Conservation (phyloP, 2,329 filamentous ascomycete species). For the Akanthomyces uredinophilus region DNA sequence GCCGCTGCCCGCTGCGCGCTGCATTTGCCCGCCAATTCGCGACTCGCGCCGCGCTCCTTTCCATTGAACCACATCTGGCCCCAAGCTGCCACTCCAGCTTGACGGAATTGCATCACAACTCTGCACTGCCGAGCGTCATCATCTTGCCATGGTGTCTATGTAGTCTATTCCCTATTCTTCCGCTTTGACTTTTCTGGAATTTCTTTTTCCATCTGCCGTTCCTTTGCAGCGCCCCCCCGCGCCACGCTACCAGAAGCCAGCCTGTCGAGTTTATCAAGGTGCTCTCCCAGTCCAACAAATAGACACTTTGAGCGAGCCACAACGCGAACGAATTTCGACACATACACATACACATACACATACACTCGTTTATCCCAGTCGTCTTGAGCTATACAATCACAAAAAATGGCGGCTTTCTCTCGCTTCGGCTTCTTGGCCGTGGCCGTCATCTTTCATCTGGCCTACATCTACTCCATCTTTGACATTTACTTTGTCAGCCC, state of each 20-base stretch:
- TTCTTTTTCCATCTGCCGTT: neutral
- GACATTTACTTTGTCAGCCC: constrained; percentile 98
- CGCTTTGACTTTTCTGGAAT: neutral
- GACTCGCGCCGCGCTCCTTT: neutral
- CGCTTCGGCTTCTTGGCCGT: constrained; percentile 82
- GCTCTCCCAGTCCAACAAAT: neutral
- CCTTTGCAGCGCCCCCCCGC: neutral
- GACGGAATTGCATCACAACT: neutral
- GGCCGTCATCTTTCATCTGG: constrained; percentile 85
- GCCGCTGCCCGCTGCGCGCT: neutral
- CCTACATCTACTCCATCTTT: constrained; percentile 95
- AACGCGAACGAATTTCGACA: neutral
- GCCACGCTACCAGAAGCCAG: neutral
- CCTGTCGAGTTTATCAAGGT: constrained; percentile 15
- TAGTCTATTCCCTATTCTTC: neutral
- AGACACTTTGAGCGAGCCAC: neutral
- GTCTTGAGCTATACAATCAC: neutral
- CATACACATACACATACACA: constrained; percentile 1
- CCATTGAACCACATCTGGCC: neutral
- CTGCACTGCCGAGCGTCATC: neutral
- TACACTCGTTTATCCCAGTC: neutral
- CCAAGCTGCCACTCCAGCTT: neutral
- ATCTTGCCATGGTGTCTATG: neutral
- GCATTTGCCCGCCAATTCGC: neutral
- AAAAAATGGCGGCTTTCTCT: constrained; percentile 48